A percentile compares a stretch with the other conserved stretches of the same genome.
Evolutionary conservation across 2,329 filamentous ascomycete species (phyloP).

Genomic region (Epichloe hybrida): DNA sequence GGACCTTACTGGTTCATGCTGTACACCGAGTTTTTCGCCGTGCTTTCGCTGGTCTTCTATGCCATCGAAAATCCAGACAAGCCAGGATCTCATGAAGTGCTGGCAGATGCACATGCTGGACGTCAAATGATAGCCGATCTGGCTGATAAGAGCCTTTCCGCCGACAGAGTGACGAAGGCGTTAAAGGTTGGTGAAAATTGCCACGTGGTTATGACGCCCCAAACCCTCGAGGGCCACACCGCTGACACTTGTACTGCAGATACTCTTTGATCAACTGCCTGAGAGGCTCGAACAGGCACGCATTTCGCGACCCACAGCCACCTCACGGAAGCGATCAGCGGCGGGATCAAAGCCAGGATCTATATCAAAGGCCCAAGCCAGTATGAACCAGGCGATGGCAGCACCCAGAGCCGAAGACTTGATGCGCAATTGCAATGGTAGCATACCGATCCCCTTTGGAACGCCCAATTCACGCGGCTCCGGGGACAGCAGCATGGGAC

Average conservation of each 20-base stretch:
- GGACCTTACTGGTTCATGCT: constrained; percentile 81
- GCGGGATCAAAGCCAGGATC: constrained; percentile 25
- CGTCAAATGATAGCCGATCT: constrained; percentile 69
- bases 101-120: constrained; percentile 74
- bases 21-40: constrained; percentile 72
- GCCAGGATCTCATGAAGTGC: constrained; percentile 59
- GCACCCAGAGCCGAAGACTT: constrained; percentile 22
- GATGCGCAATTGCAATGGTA: constrained; percentile 16
- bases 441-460: constrained; percentile 12
- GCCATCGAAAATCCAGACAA: constrained; percentile 70
- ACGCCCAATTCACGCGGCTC: constrained; percentile 17
- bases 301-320: constrained; percentile 17
- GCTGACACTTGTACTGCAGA: constrained; percentile 30
- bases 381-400: constrained; percentile 18
- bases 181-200: constrained; percentile 47
- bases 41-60: constrained; percentile 67
- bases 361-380: constrained; percentile 16
- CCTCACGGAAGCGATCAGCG: constrained; percentile 44
- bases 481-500: constrained; percentile 19
- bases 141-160: constrained; percentile 73
- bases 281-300: constrained; percentile 48
- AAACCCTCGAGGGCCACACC: background rate
- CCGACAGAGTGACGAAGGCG: constrained; percentile 69
- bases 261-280: constrained; percentile 73
- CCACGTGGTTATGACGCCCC: background rate